phyloP scores from a whole-genome alignment of 345 rosid species.

The Excoecaria cochinchinensis region DNA sequence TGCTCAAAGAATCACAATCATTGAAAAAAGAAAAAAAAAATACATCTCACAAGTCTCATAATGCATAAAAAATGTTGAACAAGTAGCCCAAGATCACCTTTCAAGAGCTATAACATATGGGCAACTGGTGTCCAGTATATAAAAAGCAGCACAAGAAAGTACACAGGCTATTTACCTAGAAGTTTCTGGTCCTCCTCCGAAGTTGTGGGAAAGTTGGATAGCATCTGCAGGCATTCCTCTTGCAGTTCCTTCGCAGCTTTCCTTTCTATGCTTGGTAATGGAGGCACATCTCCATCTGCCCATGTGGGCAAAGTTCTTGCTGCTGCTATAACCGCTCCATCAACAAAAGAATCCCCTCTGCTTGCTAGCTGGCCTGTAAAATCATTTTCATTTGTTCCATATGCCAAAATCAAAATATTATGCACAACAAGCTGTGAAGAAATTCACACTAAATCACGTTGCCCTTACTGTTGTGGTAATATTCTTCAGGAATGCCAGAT shows the following conservation, averaged over 20 bases:
- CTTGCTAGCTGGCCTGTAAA: constrained; percentile 47
- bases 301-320: constrained; percentile 86
- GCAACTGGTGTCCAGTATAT: neutral
- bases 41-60: neutral
- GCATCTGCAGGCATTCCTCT: constrained; percentile 77
- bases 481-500: constrained; percentile 82
- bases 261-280: constrained; percentile 67
- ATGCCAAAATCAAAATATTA: neutral
- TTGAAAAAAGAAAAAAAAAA: neutral
- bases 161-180: constrained; percentile 42
- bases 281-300: constrained; percentile 84
- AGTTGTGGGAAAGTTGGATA: constrained; percentile 65
- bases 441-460: neutral
- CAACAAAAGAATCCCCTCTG: constrained; percentile 54
- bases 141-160: neutral
- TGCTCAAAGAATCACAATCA: neutral
- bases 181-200: constrained; percentile 66
- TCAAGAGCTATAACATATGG: neutral
- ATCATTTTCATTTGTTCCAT: constrained; percentile 6
- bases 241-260: constrained; percentile 79
- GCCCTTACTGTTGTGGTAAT: constrained; percentile 67
- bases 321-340: constrained; percentile 87
- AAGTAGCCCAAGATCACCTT: neutral
- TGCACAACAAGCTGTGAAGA: neutral
- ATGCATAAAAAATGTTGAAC: neutral